Evolutionary conservation across 2,329 filamentous ascomycete genomes (phyloP), one percentile per base, ranked within the genome.

Genomic region (Talaromyces sp.): DNA sequence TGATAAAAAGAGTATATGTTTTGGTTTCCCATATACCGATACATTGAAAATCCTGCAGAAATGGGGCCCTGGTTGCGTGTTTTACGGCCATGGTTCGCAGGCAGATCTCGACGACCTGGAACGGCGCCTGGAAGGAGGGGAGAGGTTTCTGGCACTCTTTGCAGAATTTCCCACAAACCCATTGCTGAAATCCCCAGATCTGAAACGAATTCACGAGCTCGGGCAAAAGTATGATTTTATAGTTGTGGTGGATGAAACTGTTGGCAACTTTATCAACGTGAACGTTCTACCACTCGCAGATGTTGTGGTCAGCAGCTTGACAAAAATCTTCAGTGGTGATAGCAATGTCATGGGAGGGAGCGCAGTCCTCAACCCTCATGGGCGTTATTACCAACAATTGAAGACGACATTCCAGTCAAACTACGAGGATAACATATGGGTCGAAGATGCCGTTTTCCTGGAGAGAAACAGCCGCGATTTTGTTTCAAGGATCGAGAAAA

Each of bases 311-410:
- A 96, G 91, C 80, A 96, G 91, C 72, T 81, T 99, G 62, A 98
- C 95, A 55, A 99, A 99, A 75, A 89, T 98, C 58, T 99, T 99
- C 78, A 96, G 91, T 59, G 95, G 95, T 56, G 95, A 97, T 75
- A 95, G 91, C 74, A 98, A 99, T 74, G 95, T 99, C 66, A 98
- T 98, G 93, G 95, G 93, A 61, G 95, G 95, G 59, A 89, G 84
- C 65, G 79, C 81, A 14, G 81, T 89, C 17, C 75, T 89, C 57
- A 89, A 89, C 64, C 85, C 86, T 0, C 84, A 87, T 60, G 80
- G 87, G n/a, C 85, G 78, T 52, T 89, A 88, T 76, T 96, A 96
- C 73, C 59, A 73, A 2, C 67, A 77, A 0, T 75, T 99, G n/a
- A 93, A 91, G 71, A 71, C 79, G 5, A 80, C 82, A n/a, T 84